Evolutionary conservation across 1,284 basidiomycete species (phyloP), one percentile per base, ranked within the genome.

Genomic region (Wallemia mellicola): DNA sequence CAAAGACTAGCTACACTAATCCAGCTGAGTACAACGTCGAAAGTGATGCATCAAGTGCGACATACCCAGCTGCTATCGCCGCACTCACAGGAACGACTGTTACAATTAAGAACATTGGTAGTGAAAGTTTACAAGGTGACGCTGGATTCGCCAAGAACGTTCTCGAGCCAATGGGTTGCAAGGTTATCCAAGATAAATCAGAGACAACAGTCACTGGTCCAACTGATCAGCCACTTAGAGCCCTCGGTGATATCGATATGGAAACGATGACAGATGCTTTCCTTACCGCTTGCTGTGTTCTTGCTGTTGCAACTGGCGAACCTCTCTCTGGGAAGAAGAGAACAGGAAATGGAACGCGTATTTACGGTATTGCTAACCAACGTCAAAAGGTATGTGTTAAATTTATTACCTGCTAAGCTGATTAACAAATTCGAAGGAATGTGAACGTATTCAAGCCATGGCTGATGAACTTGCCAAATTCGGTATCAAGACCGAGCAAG

Each of bases 251-350:
- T 64, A 80, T 96, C 25, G 89, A 98, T 68, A 98, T 98, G 94
- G 89, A 95, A 71, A 81, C 83, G n/a, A 98, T 99, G 92, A 98
- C 94, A 11, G 92, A 98, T 69, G 92, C 91, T 3, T 99, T 99
- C 75, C 77, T 98, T 70, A 96, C 91, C 0, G 92, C 92, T 1
- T 83, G 80, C 7, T 88, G 83, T 1, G 73, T 99, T 19, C 87
- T 88, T 58, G 91, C 92, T 60, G 84, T 92, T 24, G 86, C 87
- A 0, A 73, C 72, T 30, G 72, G 74, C 15, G 79, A 73, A 57
- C 73, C 74, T 15, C 63, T 73, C 7, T 59, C 68, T 27, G 66
- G 66, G 24, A 62, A 69, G 58, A 64, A 69, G 63, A 65, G 71
- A 59, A 60, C 66, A 57, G 30, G 64, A 19, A 75, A 72, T 27